Evolutionary conservation across 257 asterid genomes (phyloP), one percentile per base, ranked within the genome.

Genomic region (Primulina tabacum): DNA sequence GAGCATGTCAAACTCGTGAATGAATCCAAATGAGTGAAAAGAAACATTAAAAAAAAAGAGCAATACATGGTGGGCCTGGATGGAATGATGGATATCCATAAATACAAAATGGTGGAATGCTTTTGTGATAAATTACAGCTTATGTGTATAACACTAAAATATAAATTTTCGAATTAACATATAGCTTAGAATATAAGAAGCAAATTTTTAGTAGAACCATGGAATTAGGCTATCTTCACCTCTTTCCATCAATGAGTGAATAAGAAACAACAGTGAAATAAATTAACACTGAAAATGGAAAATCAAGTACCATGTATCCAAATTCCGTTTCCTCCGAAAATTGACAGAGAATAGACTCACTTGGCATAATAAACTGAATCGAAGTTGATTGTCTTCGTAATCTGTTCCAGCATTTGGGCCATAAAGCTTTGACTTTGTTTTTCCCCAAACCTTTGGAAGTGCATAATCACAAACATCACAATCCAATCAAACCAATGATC

Each of bases 381-480:
- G 83, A 18, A 90, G 85, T 70, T 87, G 90, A 72, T 93, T 93
- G 76, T 90, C 99, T 75, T 74, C 38, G 79, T 90, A 93, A 80
- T 93, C 99, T 0, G 70, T 78, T 71, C 97, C 99, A 71, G 97
- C 81, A 57, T 67, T 76, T 60, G 99, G 97, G 47, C 99, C 97
- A 71, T 90, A 90, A 75, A 93, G 73, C 89, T 82, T 89, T 18
- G 97, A 87, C 63, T 65, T 79, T 18, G 99, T 90, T 81, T 90
- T 93, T 0, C 97, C 99, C 89, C 91, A 80, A 4, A 93, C 97
- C 99, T 93, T 57, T 9, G 38, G 7, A 75, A 65, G 28, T 32
- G 20, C 35, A 56, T 74, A 60, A 21, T 32, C 17, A 32, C 64
- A 73, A 64, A 59, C 57, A 62, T 61, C 60, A 82, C 38, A 57